A percentile compares a stretch with the other conserved stretches of the same genome.
Conservation (phyloP, 202 grass and related monocot genomes). For the Schoenoplectus tabernaemontani region DNA sequence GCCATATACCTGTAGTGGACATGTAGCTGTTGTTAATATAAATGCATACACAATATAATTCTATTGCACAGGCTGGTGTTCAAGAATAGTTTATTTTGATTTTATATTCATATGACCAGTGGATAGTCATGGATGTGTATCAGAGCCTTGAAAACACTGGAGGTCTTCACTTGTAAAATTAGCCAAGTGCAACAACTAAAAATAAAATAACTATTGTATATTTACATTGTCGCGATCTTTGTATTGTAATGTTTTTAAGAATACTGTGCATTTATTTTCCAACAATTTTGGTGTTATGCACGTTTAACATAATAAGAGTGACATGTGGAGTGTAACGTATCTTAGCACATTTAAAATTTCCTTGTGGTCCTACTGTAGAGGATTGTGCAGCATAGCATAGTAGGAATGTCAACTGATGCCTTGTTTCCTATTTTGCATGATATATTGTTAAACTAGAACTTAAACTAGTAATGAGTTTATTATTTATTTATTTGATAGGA, state of each 20-base stretch:
- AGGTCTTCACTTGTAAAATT: neutral
- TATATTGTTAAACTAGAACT: constrained; percentile 58
- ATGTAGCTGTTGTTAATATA: neutral
- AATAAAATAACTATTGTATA: neutral
- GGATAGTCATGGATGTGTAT: neutral
- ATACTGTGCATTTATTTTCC: neutral
- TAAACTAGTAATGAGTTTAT: constrained; percentile 29
- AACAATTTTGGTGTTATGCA: neutral
- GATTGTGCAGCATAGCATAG: neutral
- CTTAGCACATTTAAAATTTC: neutral
- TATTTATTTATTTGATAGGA: constrained; percentile 32
- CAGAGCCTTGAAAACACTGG: neutral
- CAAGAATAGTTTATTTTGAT: neutral
- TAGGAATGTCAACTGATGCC: neutral
- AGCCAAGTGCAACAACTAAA: neutral
- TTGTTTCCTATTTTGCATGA: constrained; percentile 16
- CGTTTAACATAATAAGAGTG: neutral
- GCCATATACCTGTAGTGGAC: neutral
- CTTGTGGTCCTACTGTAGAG: neutral
- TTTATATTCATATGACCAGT: neutral
- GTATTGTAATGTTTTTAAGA: neutral
- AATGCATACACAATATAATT: neutral
- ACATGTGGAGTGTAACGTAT: neutral
- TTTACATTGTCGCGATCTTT: neutral
- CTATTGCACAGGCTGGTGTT: neutral